phyloP scores from a whole-genome alignment of 2,329 filamentous ascomycete species.

The Exophiala sideris region DNA sequence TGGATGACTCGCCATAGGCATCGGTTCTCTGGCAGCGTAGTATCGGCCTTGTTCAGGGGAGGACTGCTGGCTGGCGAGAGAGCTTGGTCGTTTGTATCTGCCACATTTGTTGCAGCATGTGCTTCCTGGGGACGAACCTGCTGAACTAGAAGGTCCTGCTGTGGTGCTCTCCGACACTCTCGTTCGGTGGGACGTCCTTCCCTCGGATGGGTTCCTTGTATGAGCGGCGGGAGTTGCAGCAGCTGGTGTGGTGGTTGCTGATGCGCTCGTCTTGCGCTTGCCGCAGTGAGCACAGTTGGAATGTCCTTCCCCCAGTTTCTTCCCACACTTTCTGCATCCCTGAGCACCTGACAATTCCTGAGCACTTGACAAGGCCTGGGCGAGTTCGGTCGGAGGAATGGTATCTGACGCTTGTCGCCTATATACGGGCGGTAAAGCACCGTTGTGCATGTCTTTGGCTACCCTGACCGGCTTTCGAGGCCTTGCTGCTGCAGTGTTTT shows the following conservation, averaged over 20 bases:
- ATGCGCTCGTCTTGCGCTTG: conserved; percentile 15
- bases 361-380: conserved; percentile 1
- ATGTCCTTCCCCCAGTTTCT: conserved; percentile 9
- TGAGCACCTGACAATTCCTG: conserved; percentile 2
- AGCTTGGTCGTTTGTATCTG: conserved; percentile 15
- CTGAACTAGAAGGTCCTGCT: conserved; percentile 15
- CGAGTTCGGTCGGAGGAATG: conserved; percentile 1
- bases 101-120: conserved; percentile 20
- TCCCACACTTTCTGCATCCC: conserved; percentile 21
- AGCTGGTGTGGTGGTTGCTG: conserved; percentile 1
- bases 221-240: conserved; percentile 5
- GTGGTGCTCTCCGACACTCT: conserved; percentile 13
- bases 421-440: conserved; percentile 26
- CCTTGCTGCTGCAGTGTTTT: conserved; percentile 11
- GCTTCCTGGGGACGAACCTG: conserved; percentile 7
- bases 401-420: conserved; percentile 20
- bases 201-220: conserved; percentile 6
- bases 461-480: conserved; percentile 24
- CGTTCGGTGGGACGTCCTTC: conserved; percentile 12
- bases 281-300: conserved; percentile 23
- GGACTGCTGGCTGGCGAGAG: neutral
- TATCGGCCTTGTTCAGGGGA: conserved; percentile 2
- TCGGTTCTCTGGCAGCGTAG: conserved; percentile 8
- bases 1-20: conserved; percentile 13
- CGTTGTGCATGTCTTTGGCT: conserved; percentile 29